phyloP scores from a whole-genome alignment of 1,284 basidiomycete species.

The Boletus sp. region DNA sequence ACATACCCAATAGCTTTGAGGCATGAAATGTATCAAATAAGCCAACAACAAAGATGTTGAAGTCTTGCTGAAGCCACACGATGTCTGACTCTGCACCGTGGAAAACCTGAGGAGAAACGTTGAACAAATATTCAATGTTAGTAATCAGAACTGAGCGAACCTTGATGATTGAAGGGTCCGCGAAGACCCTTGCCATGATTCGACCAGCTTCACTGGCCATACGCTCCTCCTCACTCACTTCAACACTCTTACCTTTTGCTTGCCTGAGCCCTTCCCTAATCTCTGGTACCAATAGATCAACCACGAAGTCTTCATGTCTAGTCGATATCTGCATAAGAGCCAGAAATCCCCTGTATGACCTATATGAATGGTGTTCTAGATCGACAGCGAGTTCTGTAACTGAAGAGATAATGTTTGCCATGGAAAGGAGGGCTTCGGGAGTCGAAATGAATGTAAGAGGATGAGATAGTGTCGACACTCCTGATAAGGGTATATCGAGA shows the following conservation, averaged over 20 bases:
- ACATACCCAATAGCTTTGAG: conserved; percentile 73
- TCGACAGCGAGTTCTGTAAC: conserved; percentile 89
- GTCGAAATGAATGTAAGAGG: conserved; percentile 77
- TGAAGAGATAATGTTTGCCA: conserved; percentile 64
- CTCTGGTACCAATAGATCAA: conserved; percentile 69
- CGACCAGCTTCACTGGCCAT: conserved; percentile 52
- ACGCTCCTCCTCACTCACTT: conserved; percentile 13
- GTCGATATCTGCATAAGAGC: conserved; percentile 95
- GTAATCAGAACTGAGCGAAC: conserved; percentile 37
- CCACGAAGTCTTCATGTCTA: conserved; percentile 79
- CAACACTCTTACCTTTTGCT: conserved; percentile 19
- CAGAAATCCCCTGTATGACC: conserved; percentile 83
- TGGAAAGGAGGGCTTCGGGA: conserved; percentile 47
- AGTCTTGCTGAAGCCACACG: conserved; percentile 94
- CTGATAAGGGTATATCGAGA: conserved; percentile 36
- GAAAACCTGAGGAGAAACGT: conserved; percentile 55
- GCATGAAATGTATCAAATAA: conserved; percentile 97
- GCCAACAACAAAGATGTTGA: conserved; percentile 90
- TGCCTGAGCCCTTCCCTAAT: conserved; percentile 73
- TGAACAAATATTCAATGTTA: not conserved
- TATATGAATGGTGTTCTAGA: conserved; percentile 88
- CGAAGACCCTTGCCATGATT: conserved; percentile 53
- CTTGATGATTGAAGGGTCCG: conserved; percentile 83
- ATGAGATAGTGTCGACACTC: not conserved
- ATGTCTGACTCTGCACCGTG: conserved; percentile 96